These are phyloP conservation scores for Macrocybe gigantea DNA, from an alignment of 768 basidiomycete genomes.

Conservation along the genomic window DNA sequence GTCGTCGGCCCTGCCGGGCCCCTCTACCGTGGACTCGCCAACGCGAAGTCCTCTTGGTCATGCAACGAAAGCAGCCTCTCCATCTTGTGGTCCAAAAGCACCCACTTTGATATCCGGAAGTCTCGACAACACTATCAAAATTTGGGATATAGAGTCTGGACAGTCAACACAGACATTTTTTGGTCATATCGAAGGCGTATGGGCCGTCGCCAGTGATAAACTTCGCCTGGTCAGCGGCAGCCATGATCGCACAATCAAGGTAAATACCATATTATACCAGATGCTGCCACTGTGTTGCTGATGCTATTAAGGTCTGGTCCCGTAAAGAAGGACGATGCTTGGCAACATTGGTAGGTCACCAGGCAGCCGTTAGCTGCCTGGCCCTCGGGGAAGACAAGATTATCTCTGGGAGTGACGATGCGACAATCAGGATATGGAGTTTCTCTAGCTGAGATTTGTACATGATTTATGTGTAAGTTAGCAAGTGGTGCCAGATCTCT, in stretches of 20 bases:
- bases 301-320: constrained; percentile 78
- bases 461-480: neutral
- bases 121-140: constrained; percentile 90
- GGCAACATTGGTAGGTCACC: constrained; percentile 88
- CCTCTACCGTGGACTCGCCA: neutral
- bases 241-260: constrained; percentile 97
- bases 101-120: constrained; percentile 85
- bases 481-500: neutral
- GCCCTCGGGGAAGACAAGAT: constrained; percentile 92
- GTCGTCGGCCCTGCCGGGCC: neutral
- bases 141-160: constrained; percentile 93
- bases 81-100: constrained; percentile 32
- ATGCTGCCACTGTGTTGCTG: constrained; percentile 1
- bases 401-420: constrained; percentile 93
- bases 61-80: neutral
- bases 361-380: constrained; percentile 89
- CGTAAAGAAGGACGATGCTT: constrained; percentile 84
- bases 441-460: constrained; percentile 36
- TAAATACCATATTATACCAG: constrained; percentile 25
- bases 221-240: constrained; percentile 88
- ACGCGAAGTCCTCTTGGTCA: neutral
- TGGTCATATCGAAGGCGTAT: constrained; percentile 97
- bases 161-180: constrained; percentile 79
- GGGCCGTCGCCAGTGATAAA: constrained; percentile 92
- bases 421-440: constrained; percentile 82